Evolutionary conservation across 1,284 basidiomycete genomes (phyloP).

Genomic region (Phlebopus sp.): DNA sequence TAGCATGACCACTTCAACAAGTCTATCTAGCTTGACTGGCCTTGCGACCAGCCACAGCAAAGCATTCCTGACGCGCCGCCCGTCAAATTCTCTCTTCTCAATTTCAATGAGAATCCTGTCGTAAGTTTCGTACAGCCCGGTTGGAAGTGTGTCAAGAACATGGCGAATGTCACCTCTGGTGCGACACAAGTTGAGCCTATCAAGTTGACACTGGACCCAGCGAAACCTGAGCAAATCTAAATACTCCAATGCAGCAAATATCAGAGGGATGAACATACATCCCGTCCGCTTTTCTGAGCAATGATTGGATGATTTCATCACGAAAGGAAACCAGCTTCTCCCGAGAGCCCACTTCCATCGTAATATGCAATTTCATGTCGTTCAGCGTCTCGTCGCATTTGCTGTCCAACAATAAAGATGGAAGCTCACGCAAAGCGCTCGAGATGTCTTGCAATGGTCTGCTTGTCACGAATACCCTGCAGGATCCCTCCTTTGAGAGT

Average conservation of each 20-base stretch:
- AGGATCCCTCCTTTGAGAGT: not conserved
- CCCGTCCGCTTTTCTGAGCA: conserved; percentile 2
- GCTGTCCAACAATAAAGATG: conserved; percentile 1
- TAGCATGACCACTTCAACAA: conserved; percentile 3
- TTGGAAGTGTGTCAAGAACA: conserved; percentile 1
- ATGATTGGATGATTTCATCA: not conserved
- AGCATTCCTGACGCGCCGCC: not conserved
- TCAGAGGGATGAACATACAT: not conserved
- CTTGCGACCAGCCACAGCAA: conserved; percentile 6
- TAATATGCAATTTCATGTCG: conserved; percentile 2
- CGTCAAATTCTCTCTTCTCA: not conserved
- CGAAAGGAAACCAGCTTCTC: not conserved
- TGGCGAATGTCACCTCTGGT: not conserved
- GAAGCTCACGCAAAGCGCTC: not conserved
- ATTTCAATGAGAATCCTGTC: conserved; percentile 1
- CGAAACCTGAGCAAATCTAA: not conserved
- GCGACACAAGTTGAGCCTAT: not conserved
- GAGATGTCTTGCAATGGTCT: not conserved
- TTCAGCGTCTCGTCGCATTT: not conserved
- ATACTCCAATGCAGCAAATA: not conserved
- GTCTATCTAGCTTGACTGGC: not conserved
- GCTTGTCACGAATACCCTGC: conserved; percentile 3
- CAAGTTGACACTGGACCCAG: conserved; percentile 4
- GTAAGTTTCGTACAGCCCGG: conserved; percentile 5
- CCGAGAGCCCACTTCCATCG: not conserved